These are phyloP conservation scores for Piromyces sp. DNA, from an alignment of 192 early-diverging fungal species.

Conservation along the genomic window DNA sequence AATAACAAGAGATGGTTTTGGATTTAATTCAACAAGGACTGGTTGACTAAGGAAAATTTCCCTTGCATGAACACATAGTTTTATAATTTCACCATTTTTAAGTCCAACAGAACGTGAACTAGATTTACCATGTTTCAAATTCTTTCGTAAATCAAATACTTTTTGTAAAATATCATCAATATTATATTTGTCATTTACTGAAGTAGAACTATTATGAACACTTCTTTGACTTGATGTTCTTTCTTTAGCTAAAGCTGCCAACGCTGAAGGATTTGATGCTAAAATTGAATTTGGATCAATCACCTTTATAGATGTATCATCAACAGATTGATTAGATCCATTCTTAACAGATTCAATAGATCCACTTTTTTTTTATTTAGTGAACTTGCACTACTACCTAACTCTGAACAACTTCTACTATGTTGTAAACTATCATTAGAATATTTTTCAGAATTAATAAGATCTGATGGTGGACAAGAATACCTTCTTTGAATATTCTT, in stretches of 20 bases:
- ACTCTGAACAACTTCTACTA: not conserved
- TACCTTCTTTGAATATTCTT: not conserved
- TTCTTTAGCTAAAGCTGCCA: not conserved
- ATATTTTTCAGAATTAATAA: not conserved
- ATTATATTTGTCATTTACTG: not conserved
- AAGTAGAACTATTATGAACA: not conserved
- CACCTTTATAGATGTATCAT: not conserved
- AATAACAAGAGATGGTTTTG: conserved; percentile 4
- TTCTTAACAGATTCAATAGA: not conserved
- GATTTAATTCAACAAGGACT: conserved; percentile 24
- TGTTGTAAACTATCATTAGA: not conserved
- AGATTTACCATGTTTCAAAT: not conserved
- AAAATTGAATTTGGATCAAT: not conserved
- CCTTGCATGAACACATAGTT: conserved; percentile 68
- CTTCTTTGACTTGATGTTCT: not conserved
- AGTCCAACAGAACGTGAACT: conserved; percentile 16
- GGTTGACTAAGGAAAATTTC: conserved; percentile 84
- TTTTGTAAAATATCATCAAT: not conserved
- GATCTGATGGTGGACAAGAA: not conserved
- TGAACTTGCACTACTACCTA: not conserved
- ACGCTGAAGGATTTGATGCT: not conserved
- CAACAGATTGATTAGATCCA: not conserved
- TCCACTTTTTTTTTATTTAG: not conserved
- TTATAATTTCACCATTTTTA: conserved; percentile 66
- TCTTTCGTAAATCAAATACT: not conserved